Conservation (phyloP, 2,329 filamentous ascomycete species). For the Xylaria digitata region DNA sequence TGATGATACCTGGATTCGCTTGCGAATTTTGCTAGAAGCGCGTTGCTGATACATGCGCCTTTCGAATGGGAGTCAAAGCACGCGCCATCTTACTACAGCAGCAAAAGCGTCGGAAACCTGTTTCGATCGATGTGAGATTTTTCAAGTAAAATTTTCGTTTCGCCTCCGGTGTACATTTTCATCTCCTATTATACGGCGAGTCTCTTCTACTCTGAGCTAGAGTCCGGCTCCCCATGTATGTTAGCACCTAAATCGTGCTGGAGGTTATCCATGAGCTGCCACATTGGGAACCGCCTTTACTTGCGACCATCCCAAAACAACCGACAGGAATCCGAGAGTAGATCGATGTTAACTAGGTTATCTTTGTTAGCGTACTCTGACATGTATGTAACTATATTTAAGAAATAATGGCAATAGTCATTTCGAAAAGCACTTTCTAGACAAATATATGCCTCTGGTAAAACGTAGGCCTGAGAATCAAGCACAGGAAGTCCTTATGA, state of each 20-base stretch:
- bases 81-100: no score
- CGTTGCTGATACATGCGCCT: no score
- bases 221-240: not conserved
- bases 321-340: not conserved
- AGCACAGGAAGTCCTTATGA: not conserved
- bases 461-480: not conserved
- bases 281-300: not conserved
- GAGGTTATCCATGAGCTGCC: not conserved
- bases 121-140: no score
- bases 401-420: not conserved
- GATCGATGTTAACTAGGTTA: not conserved
- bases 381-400: slow-evolving; percentile 6
- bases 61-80: no score
- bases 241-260: not conserved
- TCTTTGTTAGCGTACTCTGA: not conserved
- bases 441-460: slow-evolving; percentile 1
- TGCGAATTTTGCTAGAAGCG: no score
- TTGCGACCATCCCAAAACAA: not conserved
- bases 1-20: no score
- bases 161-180: no score
- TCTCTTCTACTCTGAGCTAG: not conserved
- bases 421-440: not conserved
- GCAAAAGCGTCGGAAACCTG: no score
- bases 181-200: no score
- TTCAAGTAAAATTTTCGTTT: no score